A percentile compares a stretch with the other conserved stretches of the same genome.
phyloP scores from a whole-genome alignment of 2,329 filamentous ascomycete genomes.

The Fusarium falciforme region DNA sequence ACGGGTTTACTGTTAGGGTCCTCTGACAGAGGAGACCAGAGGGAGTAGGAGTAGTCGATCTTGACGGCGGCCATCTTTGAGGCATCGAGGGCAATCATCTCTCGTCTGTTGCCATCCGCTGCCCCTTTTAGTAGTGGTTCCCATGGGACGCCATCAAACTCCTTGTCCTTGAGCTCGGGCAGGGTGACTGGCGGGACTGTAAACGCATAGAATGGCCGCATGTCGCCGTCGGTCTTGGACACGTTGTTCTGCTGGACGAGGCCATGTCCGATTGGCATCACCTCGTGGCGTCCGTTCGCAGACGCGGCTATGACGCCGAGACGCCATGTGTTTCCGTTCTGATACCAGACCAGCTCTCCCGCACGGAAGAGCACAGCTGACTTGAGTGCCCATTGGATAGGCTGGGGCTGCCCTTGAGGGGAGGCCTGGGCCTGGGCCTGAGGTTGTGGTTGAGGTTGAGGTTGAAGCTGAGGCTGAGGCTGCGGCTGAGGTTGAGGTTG shows the following conservation, averaged over 20 bases:
- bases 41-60: slow-evolving; percentile 61
- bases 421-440: slow-evolving; percentile 25
- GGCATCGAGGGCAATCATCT: slow-evolving; percentile 59
- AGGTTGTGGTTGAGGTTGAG: slow-evolving; percentile 19
- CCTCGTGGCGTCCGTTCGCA: slow-evolving; percentile 46
- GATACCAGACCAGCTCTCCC: slow-evolving; percentile 64
- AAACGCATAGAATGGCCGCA: slow-evolving; percentile 64
- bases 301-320: slow-evolving; percentile 57
- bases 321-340: slow-evolving; percentile 60
- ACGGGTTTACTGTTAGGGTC: slow-evolving; percentile 48
- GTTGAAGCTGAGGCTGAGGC: slow-evolving; percentile 16
- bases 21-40: slow-evolving; percentile 55
- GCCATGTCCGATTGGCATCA: slow-evolving; percentile 56
- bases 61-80: slow-evolving; percentile 63
- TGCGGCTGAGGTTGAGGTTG: slow-evolving; percentile 22
- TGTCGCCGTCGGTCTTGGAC: slow-evolving; percentile 53
- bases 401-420: slow-evolving; percentile 32
- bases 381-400: slow-evolving; percentile 48
- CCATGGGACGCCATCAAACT: slow-evolving; percentile 59
- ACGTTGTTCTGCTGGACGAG: slow-evolving; percentile 53
- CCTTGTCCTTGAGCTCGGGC: slow-evolving; percentile 52
- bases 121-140: slow-evolving; percentile 49
- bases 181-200: slow-evolving; percentile 59
- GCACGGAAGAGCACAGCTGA: slow-evolving; percentile 56
- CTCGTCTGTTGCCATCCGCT: slow-evolving; percentile 52